These are phyloP conservation scores for Hordeum vulgare DNA, from an alignment of 176 grass and related monocot genomes.

Conservation along the genomic window DNA sequence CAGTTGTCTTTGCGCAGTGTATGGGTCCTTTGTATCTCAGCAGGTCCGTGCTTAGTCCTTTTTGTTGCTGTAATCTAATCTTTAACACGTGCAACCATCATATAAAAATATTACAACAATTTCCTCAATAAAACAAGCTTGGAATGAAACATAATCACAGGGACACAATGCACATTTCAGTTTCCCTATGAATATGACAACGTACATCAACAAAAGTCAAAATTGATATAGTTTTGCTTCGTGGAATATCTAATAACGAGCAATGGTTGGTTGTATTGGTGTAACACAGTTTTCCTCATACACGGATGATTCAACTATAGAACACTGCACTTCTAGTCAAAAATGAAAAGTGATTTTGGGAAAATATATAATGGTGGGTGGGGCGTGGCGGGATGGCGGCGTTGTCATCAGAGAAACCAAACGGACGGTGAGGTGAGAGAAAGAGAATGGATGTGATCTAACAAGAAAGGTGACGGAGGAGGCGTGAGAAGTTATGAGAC, in stretches of 20 bases:
- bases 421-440: no score
- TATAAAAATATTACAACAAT: conserved; percentile 5
- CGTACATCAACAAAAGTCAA: neutral
- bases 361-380: neutral
- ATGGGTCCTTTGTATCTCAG: conserved; percentile 80
- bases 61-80: conserved; percentile 88
- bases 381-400: no score
- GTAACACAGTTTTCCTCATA: neutral
- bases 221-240: no score
- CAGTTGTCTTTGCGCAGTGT: conserved; percentile 73
- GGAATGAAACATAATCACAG: neutral
- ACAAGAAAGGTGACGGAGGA: no score
- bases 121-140: neutral
- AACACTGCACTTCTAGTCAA: neutral
- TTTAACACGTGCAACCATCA: conserved; percentile 61
- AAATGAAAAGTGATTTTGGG: neutral
- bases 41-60: conserved; percentile 69
- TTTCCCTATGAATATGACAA: neutral
- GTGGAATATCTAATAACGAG: neutral
- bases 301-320: neutral
- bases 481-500: no score
- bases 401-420: no score
- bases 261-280: neutral
- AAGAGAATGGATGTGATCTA: no score
- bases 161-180: neutral